Evolutionary conservation across 805 yeast genomes (phyloP).

Genomic region (Metschnikowia corniflorae): DNA sequence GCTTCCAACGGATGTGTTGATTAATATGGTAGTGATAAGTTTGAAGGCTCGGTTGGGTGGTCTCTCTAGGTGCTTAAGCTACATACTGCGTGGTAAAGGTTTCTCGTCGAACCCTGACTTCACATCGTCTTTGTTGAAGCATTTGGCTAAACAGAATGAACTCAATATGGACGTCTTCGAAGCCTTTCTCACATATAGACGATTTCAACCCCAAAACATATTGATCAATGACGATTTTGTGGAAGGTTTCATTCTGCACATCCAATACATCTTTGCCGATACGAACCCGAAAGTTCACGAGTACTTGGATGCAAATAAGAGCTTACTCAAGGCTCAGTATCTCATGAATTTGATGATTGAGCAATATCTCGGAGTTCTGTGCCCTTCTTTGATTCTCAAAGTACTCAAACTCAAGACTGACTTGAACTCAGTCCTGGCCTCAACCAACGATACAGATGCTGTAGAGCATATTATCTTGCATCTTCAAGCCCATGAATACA

Average conservation of each 20-base stretch:
- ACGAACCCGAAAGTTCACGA: constrained; percentile 34
- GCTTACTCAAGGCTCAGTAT: constrained; percentile 16
- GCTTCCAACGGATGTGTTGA: constrained; percentile 21
- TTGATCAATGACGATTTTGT: constrained; percentile 23
- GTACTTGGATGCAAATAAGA: constrained; percentile 29
- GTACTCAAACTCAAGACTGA: constrained; percentile 24
- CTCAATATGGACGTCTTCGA: constrained; percentile 18
- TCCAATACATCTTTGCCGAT: constrained; percentile 28
- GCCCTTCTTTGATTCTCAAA: constrained; percentile 10
- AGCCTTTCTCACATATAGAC: constrained; percentile 5
- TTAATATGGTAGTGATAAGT: constrained; percentile 28
- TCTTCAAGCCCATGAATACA: constrained; percentile 7
- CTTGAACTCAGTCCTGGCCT: constrained; percentile 16
- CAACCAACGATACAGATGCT: constrained; percentile 7
- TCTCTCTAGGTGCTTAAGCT: constrained; percentile 6
- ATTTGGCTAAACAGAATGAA: constrained; percentile 7
- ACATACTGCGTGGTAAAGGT: constrained; percentile 11
- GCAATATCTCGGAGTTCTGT: constrained; percentile 1
- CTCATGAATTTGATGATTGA: background rate
- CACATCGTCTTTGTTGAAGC: constrained; percentile 15
- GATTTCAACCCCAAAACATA: background rate
- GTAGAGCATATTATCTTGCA: constrained; percentile 10
- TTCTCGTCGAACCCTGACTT: constrained; percentile 13
- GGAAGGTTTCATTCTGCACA: constrained; percentile 19
- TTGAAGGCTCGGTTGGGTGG: constrained; percentile 10